Evolutionary conservation across 768 basidiomycete species (phyloP).

Genomic region (Grammothele lineata): DNA sequence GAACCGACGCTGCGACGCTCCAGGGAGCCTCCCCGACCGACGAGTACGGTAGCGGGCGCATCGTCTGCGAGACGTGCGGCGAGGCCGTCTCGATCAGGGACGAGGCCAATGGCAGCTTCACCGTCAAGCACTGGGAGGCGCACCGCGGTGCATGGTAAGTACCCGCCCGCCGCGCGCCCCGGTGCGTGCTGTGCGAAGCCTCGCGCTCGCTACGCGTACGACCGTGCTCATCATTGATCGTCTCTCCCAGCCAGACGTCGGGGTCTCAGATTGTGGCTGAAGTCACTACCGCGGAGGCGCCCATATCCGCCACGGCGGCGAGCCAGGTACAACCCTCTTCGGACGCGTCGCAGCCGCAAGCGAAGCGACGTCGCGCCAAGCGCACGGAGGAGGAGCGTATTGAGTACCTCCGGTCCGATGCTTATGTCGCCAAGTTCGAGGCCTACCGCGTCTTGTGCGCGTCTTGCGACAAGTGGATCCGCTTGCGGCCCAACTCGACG

Average conservation of each 20-base stretch:
- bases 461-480: constrained; percentile 82
- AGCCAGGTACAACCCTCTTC: neutral
- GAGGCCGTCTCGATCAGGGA: constrained; percentile 63
- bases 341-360: constrained; percentile 19
- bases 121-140: constrained; percentile 62
- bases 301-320: neutral
- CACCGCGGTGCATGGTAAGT: constrained; percentile 59
- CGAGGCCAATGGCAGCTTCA: constrained; percentile 57
- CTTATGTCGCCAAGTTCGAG: constrained; percentile 78
- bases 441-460: constrained; percentile 77
- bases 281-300: constrained; percentile 3
- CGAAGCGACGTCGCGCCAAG: constrained; percentile 68
- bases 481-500: constrained; percentile 80
- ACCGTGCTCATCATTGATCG: neutral
- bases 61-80: constrained; percentile 64
- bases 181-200: too few relatives aligned
- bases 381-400: constrained; percentile 76
- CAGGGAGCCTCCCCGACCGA: constrained; percentile 24
- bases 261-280: constrained; percentile 10
- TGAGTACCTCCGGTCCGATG: constrained; percentile 61
- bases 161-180: neutral
- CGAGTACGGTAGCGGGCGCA: constrained; percentile 64
- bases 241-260: neutral
- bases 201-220: neutral
- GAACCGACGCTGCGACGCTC: constrained; percentile 2